Base-by-base conservation (phyloP, 1,284 basidiomycete species). In the Exobasidium cylindrosporum region DNA sequence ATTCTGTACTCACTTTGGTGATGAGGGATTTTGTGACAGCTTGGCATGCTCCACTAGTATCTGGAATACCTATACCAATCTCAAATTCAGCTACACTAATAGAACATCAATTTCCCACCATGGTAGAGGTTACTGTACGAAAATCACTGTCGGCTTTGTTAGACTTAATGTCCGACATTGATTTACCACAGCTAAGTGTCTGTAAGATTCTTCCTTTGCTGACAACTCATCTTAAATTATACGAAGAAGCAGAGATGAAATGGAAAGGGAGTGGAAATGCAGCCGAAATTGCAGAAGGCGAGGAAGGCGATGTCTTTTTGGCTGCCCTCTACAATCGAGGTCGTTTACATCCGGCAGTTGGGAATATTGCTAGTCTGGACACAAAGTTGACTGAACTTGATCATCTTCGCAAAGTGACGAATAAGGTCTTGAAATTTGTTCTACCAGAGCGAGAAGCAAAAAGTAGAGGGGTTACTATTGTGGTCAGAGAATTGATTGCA, bases 181-280 rank as follows among this genome's bases (percentile, higher is more conserved):
- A 97, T 77, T 77, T 91, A 58, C 83, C 92, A 0, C 85, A 86
- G 4, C 83, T 97, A 7, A 77, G 93, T 29, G 91, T 96, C 23
- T 88, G 88, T 59, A 87, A 87, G 2, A 86, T 97, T 29, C 80
- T 97, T 4, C 95, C 95, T 2, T 88, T 88, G 72, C 82, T 97
- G 60, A 97, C 92, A 0, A 83, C 86, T 0, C 95, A 97, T 78
- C 84, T 97, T 30, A 90, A 94, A 64, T 87, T 89, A 57, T 97
- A 91, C 77, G 87, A 90, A n/a, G 86, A 89, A 66, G 91, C 93
- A n/a, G 92, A 95, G 79, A 87, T 31, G 90, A 89, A 35, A 87
- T 87, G 6, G 87, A 86, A 4, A 81, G 91, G 58, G 88, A 90
- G 30, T 43, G 21, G 24, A 10, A 28, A 10, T 26, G 35, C 53